Conservation (phyloP, 2,329 filamentous ascomycete species). For the Dendryphion nanum region DNA sequence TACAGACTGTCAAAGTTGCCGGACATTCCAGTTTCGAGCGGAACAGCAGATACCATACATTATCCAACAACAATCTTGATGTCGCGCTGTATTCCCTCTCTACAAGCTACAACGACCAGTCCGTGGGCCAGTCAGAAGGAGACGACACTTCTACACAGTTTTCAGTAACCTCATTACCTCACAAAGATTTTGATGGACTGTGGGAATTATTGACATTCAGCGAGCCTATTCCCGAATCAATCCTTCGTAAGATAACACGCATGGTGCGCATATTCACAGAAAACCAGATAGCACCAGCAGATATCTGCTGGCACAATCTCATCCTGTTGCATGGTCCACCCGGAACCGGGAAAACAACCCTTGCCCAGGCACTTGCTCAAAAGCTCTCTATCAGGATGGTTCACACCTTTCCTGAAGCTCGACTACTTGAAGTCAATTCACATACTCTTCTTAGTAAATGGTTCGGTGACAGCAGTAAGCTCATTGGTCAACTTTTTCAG, state of each 20-base stretch:
- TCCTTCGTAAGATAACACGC: constrained; percentile 42
- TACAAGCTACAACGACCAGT: constrained; percentile 4
- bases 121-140: neutral
- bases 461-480: constrained; percentile 49
- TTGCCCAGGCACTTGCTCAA: constrained; percentile 51
- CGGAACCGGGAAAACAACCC: constrained; percentile 44
- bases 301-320: constrained; percentile 48
- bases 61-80: constrained; percentile 9
- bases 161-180: constrained; percentile 7
- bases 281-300: constrained; percentile 35
- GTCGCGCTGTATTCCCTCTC: constrained; percentile 12
- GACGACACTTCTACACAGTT: constrained; percentile 5
- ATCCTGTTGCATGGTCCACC: constrained; percentile 45
- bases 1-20: constrained; percentile 8
- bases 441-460: constrained; percentile 48
- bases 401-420: constrained; percentile 33
- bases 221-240: constrained; percentile 39
- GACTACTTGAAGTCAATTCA: constrained; percentile 47
- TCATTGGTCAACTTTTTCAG: constrained; percentile 45
- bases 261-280: constrained; percentile 34
- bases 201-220: constrained; percentile 42
- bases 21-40: constrained; percentile 6
- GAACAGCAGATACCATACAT: constrained; percentile 4
- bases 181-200: constrained; percentile 11
- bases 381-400: constrained; percentile 49